A percentile compares a stretch with the other conserved stretches of the same genome.
Conservation (phyloP, 2,329 filamentous ascomycete genomes). For the Elsinoe necatrix region DNA sequence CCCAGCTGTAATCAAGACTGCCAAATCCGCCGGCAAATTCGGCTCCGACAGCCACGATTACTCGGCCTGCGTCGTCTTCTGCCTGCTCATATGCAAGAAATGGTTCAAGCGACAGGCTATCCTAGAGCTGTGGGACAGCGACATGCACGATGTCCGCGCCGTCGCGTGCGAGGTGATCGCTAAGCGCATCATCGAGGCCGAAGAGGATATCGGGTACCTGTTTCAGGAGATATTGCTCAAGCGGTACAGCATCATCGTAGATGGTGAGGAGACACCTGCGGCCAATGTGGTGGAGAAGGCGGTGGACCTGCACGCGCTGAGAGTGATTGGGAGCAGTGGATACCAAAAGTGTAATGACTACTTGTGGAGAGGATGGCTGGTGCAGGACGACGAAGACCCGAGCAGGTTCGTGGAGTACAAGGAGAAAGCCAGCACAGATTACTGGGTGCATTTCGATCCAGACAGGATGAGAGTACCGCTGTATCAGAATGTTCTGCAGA, state of each 20-base stretch:
- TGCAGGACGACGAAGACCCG: conserved; percentile 90
- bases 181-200: conserved; percentile 75
- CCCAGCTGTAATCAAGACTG: conserved; percentile 65
- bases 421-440: conserved; percentile 67
- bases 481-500: conserved; percentile 86
- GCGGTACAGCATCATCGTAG: conserved; percentile 72
- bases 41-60: conserved; percentile 43
- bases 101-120: conserved; percentile 74
- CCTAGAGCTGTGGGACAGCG: conserved; percentile 85
- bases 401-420: conserved; percentile 84
- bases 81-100: conserved; percentile 63
- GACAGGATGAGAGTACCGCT: conserved; percentile 87
- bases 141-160: conserved; percentile 70
- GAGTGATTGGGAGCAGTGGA: conserved; percentile 81
- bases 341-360: conserved; percentile 94
- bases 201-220: conserved; percentile 70
- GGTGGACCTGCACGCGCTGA: conserved; percentile 82
- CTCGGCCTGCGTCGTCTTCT: conserved; percentile 72
- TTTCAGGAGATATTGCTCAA: conserved; percentile 76
- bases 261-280: conserved; percentile 62
- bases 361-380: conserved; percentile 90
- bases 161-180: conserved; percentile 85
- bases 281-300: conserved; percentile 88
- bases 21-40: conserved; percentile 62
- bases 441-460: conserved; percentile 78